Conservation (phyloP, 176 grass and related monocot species). For the Puccinellia tenuiflora region DNA sequence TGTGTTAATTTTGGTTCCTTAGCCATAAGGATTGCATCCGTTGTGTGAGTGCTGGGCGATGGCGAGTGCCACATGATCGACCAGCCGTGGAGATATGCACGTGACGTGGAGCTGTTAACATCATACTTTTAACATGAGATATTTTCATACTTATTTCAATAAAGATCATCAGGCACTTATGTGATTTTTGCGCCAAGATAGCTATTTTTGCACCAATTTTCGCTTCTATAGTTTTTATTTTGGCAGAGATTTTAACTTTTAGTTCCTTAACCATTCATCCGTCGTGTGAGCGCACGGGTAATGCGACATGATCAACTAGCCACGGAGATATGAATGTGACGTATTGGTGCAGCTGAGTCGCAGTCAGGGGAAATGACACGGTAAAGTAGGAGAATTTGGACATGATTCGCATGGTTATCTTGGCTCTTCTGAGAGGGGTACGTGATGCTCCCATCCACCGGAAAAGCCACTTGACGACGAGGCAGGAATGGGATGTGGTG, state of each 20-base stretch:
- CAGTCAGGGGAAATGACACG: not conserved
- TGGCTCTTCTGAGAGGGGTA: not conserved
- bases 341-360: not conserved
- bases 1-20: not conserved
- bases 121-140: too few species aligned
- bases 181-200: too few species aligned
- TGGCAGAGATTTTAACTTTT: too few species aligned
- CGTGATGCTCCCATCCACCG: constrained; percentile 35
- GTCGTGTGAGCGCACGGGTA: not conserved
- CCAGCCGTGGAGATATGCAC: not conserved
- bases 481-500: not conserved
- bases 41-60: not conserved
- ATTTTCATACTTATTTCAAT: too few species aligned
- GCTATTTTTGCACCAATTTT: too few species aligned
- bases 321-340: not conserved
- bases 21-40: not conserved
- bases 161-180: too few species aligned
- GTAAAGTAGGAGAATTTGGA: constrained; percentile 7
- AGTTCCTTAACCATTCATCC: not conserved
- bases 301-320: not conserved
- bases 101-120: too few species aligned
- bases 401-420: constrained; percentile 31
- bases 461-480: constrained; percentile 22
- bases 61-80: not conserved
- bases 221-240: too few species aligned